Evolutionary conservation across 345 rosid species (phyloP), one percentile per base, ranked within the genome.

Genomic region (Populus simonii): DNA sequence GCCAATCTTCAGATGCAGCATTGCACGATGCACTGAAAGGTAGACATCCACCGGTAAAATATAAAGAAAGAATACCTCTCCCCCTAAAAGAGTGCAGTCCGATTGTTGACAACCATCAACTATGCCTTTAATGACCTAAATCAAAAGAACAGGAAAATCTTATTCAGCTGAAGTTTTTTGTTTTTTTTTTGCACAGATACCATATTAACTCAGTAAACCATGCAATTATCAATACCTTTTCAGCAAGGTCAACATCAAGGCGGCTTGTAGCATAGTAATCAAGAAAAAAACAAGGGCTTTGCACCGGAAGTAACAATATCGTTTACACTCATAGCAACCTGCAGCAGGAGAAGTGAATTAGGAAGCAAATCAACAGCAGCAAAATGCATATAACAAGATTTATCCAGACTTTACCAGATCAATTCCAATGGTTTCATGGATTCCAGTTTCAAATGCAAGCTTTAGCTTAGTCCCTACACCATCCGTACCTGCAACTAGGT

Each of bases 261-360:
- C 71, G 91, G 77, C 97, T 92, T 7, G 97, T 93, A 6, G 98
- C 99, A 85, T 91, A 96, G 84, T 96, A 96, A 85, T 96, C 99
- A 38, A 96, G 92, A 80, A 96, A 93, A 93, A 86, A 93, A 92
- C 53, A 96, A 79, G 51, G 99, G 99, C 75, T 91, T 94, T 4
- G 98, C 98, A 66, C 99, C 98, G 35, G 95, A 96, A 76, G 99
- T 96, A 72, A 96, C 82, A 84, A 96, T 96, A 81, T 93, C 98
- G 77, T 94, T 96, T 78, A 96, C 99, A 80, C 97, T 92, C 98
- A 96, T 94, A 2, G 99, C 99, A 59, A 96, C 98, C 98, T 93
- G 77, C 16, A 73, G 70, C 8, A 16, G 18, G 76, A 67, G 23
- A 77, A 66, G 18, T 33, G 27, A 8, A 75, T 71, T 39, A 82